These are phyloP conservation scores for Penicillium odoratum DNA, from an alignment of 495 filamentous ascomycete genomes.

Conservation along the genomic window DNA sequence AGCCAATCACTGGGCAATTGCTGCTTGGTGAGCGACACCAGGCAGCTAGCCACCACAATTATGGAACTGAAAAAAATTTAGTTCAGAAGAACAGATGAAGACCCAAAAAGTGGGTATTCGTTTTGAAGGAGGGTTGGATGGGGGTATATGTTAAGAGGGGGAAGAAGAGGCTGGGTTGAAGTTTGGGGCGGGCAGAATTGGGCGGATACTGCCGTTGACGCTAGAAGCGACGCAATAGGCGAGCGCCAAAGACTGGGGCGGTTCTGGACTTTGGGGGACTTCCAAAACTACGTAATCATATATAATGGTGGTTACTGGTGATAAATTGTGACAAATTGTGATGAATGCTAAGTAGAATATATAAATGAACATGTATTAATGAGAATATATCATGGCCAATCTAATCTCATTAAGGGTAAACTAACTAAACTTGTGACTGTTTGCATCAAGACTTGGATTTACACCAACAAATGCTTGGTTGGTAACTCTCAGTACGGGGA, in stretches of 20 bases:
- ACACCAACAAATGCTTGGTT: neutral
- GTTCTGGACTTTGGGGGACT: neutral
- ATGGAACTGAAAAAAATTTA: slow-evolving; percentile 2
- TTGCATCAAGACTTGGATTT: neutral
- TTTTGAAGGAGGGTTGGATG: slow-evolving; percentile 5
- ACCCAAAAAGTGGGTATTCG: slow-evolving; percentile 8
- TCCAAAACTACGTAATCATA: neutral
- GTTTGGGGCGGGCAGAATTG: slow-evolving; percentile 30
- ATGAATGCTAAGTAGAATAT: neutral
- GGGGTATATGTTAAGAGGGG: slow-evolving; percentile 13
- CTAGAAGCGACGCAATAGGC: slow-evolving; percentile 41
- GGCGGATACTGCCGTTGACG: slow-evolving; percentile 37
- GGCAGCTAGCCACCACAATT: slow-evolving; percentile 29
- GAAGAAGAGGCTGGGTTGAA: slow-evolving; percentile 31
- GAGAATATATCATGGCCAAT: neutral
- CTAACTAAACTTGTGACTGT: neutral
- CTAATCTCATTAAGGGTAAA: too few relatives aligned
- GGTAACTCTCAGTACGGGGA: neutral
- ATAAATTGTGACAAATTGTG: neutral
- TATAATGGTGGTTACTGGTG: neutral
- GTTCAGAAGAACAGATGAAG: neutral
- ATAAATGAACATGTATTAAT: neutral
- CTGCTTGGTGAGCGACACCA: slow-evolving; percentile 32
- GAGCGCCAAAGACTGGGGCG: slow-evolving; percentile 20
- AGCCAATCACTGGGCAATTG: slow-evolving; percentile 22